Percentiles rank a stretch among this genome's conserved stretches.
Evolutionary conservation across 768 basidiomycete genomes (phyloP).

Genomic region (Suillus alpinus): DNA sequence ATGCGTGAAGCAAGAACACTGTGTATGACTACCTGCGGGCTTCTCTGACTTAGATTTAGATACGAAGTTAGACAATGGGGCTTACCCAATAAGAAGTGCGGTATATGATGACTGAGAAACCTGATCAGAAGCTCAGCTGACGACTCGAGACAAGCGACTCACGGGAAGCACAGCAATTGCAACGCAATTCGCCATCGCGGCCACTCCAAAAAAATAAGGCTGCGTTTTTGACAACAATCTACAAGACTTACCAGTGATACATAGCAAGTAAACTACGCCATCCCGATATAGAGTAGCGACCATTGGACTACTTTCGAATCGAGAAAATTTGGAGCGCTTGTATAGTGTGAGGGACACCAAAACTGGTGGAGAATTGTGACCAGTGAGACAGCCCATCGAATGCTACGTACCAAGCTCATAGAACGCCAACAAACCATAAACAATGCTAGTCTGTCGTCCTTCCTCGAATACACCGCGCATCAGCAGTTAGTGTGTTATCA

Average conservation of each 20-base stretch:
- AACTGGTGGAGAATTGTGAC: neutral
- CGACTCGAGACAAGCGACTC: neutral
- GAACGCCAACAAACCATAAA: neutral
- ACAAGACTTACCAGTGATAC: neutral
- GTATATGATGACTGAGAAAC: neutral
- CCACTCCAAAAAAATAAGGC: neutral
- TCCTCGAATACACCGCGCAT: neutral
- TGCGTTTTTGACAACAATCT: neutral
- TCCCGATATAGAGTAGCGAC: neutral
- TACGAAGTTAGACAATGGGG: neutral
- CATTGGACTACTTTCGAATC: neutral
- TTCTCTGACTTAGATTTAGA: neutral
- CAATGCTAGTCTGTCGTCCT: neutral
- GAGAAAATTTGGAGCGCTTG: neutral
- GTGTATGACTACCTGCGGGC: neutral
- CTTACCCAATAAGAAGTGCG: neutral
- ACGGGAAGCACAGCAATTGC: neutral
- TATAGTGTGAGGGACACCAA: neutral
- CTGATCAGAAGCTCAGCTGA: neutral
- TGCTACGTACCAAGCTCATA: neutral
- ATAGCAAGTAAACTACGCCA: neutral
- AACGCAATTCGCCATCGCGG: neutral
- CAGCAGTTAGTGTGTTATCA: too few relatives aligned
- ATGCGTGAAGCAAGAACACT: neutral
- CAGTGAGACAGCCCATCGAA: neutral